Conservation (phyloP, 2,329 filamentous ascomycete genomes). For the Salinomyces thailandicus region DNA sequence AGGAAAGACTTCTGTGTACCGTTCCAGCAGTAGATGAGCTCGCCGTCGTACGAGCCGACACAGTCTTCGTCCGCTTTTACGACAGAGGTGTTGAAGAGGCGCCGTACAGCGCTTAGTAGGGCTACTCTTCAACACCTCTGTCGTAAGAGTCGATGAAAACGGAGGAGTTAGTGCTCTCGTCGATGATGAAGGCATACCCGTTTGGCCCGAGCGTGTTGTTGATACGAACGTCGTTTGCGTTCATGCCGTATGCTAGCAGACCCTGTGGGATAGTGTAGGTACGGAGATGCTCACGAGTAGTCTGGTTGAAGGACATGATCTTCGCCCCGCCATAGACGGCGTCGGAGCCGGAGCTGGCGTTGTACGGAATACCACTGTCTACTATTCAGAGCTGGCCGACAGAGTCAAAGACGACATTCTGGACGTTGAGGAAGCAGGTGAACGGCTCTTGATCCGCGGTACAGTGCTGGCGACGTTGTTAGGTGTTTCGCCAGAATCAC, state of each 20-base stretch:
- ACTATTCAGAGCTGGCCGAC: constrained; percentile 32
- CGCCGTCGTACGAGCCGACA: constrained; percentile 29
- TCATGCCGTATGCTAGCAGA: constrained; percentile 27
- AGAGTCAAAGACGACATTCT: constrained; percentile 35
- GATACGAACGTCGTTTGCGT: constrained; percentile 35
- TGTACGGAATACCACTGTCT: constrained; percentile 30
- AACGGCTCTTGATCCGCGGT: constrained; percentile 28
- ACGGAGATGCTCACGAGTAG: constrained; percentile 22
- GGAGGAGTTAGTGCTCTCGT: constrained; percentile 29
- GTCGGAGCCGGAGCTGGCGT: constrained; percentile 13
- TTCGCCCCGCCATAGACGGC: constrained; percentile 30
- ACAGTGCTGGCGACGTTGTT: constrained; percentile 34
- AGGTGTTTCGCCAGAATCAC: constrained; percentile 28
- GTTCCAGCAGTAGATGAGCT: constrained; percentile 20
- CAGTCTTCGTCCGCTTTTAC: constrained; percentile 31
- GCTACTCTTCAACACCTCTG: too few relatives aligned
- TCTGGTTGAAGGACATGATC: constrained; percentile 33
- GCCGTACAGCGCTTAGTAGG: constrained; percentile 25
- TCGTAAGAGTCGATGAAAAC: constrained; percentile 31
- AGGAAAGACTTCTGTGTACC: constrained; percentile 15
- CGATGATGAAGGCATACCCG: constrained; percentile 34
- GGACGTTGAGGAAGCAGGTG: constrained; percentile 37
- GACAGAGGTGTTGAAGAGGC: constrained; percentile 30
- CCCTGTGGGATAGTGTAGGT: constrained; percentile 31
- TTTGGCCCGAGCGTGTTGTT: constrained; percentile 33